Percentiles rank a stretch among this genome's conserved stretches.
phyloP scores from a whole-genome alignment of 2,329 filamentous ascomycete genomes.

The Penicillium sp. region DNA sequence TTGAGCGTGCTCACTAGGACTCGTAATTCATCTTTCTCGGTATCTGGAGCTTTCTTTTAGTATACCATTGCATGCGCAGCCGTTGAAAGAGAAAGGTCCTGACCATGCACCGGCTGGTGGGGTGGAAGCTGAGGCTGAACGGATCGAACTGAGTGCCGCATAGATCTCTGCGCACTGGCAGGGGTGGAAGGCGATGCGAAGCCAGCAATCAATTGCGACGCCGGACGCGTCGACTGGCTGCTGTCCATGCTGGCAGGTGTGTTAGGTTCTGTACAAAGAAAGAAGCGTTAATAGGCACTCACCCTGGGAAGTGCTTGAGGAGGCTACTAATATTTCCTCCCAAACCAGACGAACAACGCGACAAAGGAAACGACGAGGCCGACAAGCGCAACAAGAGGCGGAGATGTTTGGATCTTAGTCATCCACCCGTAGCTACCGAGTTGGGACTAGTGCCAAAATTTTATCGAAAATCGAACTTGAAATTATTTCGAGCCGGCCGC shows the following conservation, averaged over 20 bases:
- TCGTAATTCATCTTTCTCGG: slow-evolving; percentile 72
- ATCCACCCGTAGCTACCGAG: not conserved
- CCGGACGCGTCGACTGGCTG: slow-evolving; percentile 51
- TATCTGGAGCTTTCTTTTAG: slow-evolving; percentile 29
- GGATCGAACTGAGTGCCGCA: slow-evolving; percentile 39
- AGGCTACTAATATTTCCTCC: not conserved
- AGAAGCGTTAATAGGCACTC: not conserved
- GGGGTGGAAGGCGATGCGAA: slow-evolving; percentile 46
- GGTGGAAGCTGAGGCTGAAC: slow-evolving; percentile 36
- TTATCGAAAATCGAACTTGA: slow-evolving; percentile 19
- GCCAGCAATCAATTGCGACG: slow-evolving; percentile 60
- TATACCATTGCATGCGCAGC: not conserved
- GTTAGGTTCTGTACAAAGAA: not conserved
- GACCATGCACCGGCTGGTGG: slow-evolving; percentile 40
- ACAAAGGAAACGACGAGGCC: not conserved
- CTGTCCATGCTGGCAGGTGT: slow-evolving; percentile 29
- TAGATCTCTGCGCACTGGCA: slow-evolving; percentile 30
- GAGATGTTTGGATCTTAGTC: no score
- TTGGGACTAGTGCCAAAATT: slow-evolving; percentile 36
- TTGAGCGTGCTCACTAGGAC: slow-evolving; percentile 83
- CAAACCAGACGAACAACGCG: not conserved
- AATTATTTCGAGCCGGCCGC: slow-evolving; percentile 32
- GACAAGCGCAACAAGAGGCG: not conserved
- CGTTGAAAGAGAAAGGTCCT: slow-evolving; percentile 10
- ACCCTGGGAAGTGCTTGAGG: not conserved